phyloP scores from a whole-genome alignment of 352 stramenopile species.

The Elongisporangium undulatum region DNA sequence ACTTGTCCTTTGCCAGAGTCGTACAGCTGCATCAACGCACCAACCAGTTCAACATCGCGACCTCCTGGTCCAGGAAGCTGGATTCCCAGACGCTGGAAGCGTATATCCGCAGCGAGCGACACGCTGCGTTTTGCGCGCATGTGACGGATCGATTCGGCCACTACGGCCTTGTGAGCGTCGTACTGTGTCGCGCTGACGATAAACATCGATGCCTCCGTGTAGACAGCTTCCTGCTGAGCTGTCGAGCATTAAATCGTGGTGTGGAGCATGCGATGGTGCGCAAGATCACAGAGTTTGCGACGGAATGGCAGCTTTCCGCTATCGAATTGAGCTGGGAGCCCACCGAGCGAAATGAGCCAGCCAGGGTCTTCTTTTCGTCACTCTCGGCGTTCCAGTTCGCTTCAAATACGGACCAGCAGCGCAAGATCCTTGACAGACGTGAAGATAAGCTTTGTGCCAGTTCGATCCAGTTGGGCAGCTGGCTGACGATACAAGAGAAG shows the following conservation, averaged over 20 bases:
- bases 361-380: conserved; percentile 43
- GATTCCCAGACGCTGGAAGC: conserved; percentile 17
- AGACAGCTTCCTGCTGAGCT: conserved; percentile 70
- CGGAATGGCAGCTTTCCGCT: neutral
- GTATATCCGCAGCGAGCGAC: conserved; percentile 15
- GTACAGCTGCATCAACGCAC: conserved; percentile 70
- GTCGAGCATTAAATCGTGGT: conserved; percentile 59
- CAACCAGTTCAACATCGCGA: conserved; percentile 70
- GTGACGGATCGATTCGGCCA: conserved; percentile 76
- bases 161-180: conserved; percentile 60
- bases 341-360: conserved; percentile 62
- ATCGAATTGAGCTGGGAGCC: conserved; percentile 33
- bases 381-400: conserved; percentile 13
- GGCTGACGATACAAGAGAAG: conserved; percentile 1
- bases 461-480: conserved; percentile 3
- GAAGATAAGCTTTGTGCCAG: conserved; percentile 4
- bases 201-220: conserved; percentile 13
- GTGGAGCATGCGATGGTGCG: conserved; percentile 67
- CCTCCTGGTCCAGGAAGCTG: conserved; percentile 41
- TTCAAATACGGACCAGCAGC: neutral
- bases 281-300: conserved; percentile 32
- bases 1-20: conserved; percentile 22
- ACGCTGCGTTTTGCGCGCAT: conserved; percentile 38
- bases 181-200: conserved; percentile 24
- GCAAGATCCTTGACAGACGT: neutral